Evolutionary conservation across 768 basidiomycete species (phyloP).

Genomic region (Phaeotremella skinneri): DNA sequence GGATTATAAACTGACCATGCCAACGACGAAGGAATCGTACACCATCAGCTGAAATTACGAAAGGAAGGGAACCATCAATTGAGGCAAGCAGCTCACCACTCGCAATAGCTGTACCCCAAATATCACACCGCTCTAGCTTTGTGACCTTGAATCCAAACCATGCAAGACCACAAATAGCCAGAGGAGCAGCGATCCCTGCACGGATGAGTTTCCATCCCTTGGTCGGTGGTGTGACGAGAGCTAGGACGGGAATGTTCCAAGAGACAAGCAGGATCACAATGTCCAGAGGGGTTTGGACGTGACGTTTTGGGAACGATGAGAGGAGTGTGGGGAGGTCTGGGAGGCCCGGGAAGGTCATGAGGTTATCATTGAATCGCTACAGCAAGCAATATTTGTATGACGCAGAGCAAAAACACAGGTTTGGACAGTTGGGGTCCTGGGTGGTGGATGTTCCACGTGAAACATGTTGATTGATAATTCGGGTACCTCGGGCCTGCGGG

Average conservation of each 20-base stretch:
- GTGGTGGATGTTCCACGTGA: no score
- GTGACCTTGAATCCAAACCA: conserved; percentile 2
- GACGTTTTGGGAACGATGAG: neutral
- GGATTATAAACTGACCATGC: neutral
- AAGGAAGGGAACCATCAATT: neutral
- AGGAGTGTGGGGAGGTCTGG: neutral
- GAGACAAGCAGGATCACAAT: neutral
- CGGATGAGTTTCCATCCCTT: conserved; percentile 26
- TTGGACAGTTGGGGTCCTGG: neutral
- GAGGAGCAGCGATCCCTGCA: conserved; percentile 4
- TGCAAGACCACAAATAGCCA: conserved; percentile 1
- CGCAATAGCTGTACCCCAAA: conserved; percentile 17
- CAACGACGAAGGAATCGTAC: neutral
- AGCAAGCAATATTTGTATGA: no score
- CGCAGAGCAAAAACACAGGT: neutral
- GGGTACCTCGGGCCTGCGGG: no score
- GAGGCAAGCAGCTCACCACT: conserved; percentile 11
- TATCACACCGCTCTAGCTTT: conserved; percentile 1
- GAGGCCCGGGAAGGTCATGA: neutral
- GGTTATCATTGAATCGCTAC: neutral
- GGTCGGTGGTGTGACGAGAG: conserved; percentile 25
- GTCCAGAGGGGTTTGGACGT: neutral
- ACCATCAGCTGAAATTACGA: neutral
- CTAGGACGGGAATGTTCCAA: neutral
- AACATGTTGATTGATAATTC: no score